Percentiles rank a stretch among this genome's conserved stretches.
Conservation (phyloP, 441 rosid genomes). For the Gossypium trilobum region DNA sequence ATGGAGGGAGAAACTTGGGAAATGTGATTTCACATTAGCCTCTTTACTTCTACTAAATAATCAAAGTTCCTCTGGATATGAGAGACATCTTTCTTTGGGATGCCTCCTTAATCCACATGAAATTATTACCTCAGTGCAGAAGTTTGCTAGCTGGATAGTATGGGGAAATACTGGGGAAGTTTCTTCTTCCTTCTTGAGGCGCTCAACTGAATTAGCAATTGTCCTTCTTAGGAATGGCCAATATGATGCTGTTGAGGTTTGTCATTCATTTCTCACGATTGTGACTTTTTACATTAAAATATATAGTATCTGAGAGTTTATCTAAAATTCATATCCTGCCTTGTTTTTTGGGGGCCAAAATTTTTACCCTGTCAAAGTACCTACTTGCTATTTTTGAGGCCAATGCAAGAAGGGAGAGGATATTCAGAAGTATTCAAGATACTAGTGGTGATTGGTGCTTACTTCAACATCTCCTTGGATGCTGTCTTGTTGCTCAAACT, state of each 20-base stretch:
- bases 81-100: slow-evolving; percentile 22
- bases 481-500: slow-evolving; percentile 82
- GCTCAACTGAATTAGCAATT: slow-evolving; percentile 64
- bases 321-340: slow-evolving; percentile 19
- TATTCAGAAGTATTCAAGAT: slow-evolving; percentile 66
- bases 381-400: slow-evolving; percentile 68
- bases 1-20: slow-evolving; percentile 74
- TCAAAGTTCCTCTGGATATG: slow-evolving; percentile 32
- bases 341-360: background rate
- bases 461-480: slow-evolving; percentile 89
- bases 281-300: background rate
- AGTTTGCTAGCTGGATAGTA: slow-evolving; percentile 73
- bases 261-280: background rate
- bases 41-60: slow-evolving; percentile 46
- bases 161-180: slow-evolving; percentile 66
- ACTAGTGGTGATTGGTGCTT: slow-evolving; percentile 71
- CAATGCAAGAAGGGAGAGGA: slow-evolving; percentile 59
- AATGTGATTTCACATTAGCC: slow-evolving; percentile 75
- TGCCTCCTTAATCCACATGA: slow-evolving; percentile 54
- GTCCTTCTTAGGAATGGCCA: slow-evolving; percentile 77
- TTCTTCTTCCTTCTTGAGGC: slow-evolving; percentile 58
- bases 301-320: slow-evolving; percentile 7
- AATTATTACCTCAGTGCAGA: slow-evolving; percentile 45
- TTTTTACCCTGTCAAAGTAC: slow-evolving; percentile 31
- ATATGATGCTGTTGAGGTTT: slow-evolving; percentile 82